phyloP scores from a whole-genome alignment of 805 yeast species.

The Cephaloascus albidus region DNA sequence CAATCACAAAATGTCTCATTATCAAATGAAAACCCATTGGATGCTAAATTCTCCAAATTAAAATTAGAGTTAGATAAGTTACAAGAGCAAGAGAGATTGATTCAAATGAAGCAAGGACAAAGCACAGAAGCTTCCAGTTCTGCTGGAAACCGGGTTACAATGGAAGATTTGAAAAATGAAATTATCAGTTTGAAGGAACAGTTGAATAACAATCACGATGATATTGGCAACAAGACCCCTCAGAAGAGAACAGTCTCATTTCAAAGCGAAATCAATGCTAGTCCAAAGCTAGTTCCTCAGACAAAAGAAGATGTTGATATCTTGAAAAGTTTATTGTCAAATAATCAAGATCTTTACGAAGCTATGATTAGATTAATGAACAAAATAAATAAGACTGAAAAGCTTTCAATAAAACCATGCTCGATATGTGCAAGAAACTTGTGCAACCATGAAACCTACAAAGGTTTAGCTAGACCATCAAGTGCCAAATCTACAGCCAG shows the following conservation, averaged over 20 bases:
- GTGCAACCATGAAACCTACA: background rate
- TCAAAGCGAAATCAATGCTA: background rate
- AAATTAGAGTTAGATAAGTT: background rate
- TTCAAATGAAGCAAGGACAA: background rate
- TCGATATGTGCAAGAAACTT: background rate
- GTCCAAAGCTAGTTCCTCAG: background rate
- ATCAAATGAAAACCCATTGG: background rate
- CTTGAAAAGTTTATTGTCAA: background rate
- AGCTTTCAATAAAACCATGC: background rate
- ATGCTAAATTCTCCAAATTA: background rate
- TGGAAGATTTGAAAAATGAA: conserved; percentile 1
- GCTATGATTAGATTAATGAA: background rate
- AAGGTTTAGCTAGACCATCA: background rate
- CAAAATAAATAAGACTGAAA: background rate
- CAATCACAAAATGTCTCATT: background rate
- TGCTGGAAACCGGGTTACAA: background rate
- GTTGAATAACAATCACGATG: background rate
- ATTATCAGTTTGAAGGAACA: background rate
- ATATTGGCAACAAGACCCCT: too few species aligned
- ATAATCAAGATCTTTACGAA: background rate
- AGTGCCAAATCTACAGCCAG: background rate
- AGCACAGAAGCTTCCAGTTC: background rate
- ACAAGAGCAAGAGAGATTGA: background rate
- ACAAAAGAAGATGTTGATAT: background rate
- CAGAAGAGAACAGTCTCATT: background rate